These are phyloP conservation scores for Boletus sp. DNA, from an alignment of 768 basidiomycete species.

Conservation along the genomic window DNA sequence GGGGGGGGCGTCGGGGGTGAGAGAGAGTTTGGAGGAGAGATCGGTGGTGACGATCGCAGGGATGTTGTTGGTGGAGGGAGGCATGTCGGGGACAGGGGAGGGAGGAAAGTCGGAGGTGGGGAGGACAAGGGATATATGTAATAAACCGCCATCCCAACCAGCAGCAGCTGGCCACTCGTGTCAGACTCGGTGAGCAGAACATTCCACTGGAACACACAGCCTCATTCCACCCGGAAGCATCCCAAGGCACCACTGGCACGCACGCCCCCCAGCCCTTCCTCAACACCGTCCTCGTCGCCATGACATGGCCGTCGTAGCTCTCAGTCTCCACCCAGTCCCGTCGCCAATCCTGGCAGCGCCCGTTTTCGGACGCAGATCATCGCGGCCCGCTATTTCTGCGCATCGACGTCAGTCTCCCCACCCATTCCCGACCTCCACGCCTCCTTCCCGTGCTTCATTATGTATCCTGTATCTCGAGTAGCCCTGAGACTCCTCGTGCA, in stretches of 20 bases:
- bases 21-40: slow-evolving; percentile 30
- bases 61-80: slow-evolving; percentile 20
- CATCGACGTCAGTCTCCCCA: slow-evolving; percentile 14
- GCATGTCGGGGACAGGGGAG: slow-evolving; percentile 12
- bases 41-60: slow-evolving; percentile 36
- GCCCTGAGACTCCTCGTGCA: neutral
- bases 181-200: slow-evolving; percentile 14
- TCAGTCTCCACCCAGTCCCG: neutral
- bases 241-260: neutral
- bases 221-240: slow-evolving; percentile 18
- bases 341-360: slow-evolving; percentile 8
- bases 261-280: no score
- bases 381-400: slow-evolving; percentile 6
- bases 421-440: slow-evolving; percentile 15
- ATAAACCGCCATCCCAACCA: neutral
- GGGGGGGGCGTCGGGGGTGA: slow-evolving; percentile 6
- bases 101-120: neutral
- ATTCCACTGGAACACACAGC: slow-evolving; percentile 32
- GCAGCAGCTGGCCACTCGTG: no score
- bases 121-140: slow-evolving; percentile 3
- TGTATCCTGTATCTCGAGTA: slow-evolving; percentile 8
- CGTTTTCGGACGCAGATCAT: slow-evolving; percentile 27
- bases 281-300: neutral
- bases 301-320: neutral
- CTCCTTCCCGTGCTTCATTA: slow-evolving; percentile 15